Percentiles rank a stretch among this genome's conserved stretches.
Conservation (phyloP, 495 filamentous ascomycete species). For the Amniculicola lignicola region DNA sequence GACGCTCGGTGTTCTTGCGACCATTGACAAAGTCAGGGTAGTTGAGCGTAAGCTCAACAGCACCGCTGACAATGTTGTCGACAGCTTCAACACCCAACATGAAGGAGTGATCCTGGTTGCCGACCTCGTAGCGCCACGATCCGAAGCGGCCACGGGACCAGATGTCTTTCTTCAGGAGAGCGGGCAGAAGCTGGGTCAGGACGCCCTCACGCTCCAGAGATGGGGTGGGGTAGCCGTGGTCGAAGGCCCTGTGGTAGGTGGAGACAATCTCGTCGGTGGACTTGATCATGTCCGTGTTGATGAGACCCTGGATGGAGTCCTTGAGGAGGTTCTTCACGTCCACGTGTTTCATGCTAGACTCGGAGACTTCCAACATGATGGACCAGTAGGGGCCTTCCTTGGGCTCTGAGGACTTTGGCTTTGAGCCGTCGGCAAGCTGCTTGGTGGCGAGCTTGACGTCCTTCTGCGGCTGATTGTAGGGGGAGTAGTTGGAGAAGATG, state of each 20-base stretch:
- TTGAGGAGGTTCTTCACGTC: slow-evolving; percentile 75
- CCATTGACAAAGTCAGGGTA: slow-evolving; percentile 98
- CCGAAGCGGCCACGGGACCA: slow-evolving; percentile 96
- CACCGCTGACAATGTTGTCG: slow-evolving; percentile 91
- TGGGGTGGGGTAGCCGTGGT: slow-evolving; percentile 98
- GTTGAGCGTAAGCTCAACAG: slow-evolving; percentile 94
- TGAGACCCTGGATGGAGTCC: slow-evolving; percentile 90
- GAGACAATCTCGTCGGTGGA: slow-evolving; percentile 92
- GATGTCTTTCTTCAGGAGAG: slow-evolving; percentile 86
- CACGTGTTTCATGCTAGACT: slow-evolving; percentile 92
- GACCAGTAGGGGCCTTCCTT: slow-evolving; percentile 97
- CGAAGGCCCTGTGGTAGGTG: slow-evolving; percentile 97
- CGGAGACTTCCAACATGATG: slow-evolving; percentile 98
- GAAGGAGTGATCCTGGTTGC: slow-evolving; percentile 96
- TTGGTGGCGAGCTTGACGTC: slow-evolving; percentile 82
- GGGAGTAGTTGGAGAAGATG: slow-evolving; percentile 99
- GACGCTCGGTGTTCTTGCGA: slow-evolving; percentile 81
- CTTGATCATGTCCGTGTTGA: slow-evolving; percentile 96
- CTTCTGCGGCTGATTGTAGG: slow-evolving; percentile 87
- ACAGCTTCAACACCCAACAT: slow-evolving; percentile 98
- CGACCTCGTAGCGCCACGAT: slow-evolving; percentile 94
- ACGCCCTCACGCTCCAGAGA: slow-evolving; percentile 92
- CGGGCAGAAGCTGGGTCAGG: slow-evolving; percentile 86
- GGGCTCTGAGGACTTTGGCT: slow-evolving; percentile 62
- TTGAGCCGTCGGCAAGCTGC: slow-evolving; percentile 79